Evolutionary conservation across 2,329 filamentous ascomycete species (phyloP).

Genomic region (Metarhizium album): DNA sequence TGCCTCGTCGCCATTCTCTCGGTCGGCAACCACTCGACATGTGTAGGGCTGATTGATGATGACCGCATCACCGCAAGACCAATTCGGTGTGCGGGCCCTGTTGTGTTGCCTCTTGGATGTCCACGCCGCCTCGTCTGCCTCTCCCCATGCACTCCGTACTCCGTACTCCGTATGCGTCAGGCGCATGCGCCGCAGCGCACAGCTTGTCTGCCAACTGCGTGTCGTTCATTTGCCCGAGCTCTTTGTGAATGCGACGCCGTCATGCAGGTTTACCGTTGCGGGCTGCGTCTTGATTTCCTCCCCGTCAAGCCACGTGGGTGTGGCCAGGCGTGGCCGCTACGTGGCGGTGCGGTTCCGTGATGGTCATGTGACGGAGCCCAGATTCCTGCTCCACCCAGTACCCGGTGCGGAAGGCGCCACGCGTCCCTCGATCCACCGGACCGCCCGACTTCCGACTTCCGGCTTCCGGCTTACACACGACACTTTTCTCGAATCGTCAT

Average conservation of each 20-base stretch:
- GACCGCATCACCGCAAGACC: too few species aligned
- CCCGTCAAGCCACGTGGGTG: not conserved
- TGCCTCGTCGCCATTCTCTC: not conserved
- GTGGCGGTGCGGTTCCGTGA: conserved; percentile 1
- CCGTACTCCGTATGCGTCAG: not conserved
- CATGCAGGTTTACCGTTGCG: not conserved
- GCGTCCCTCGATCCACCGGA: not conserved
- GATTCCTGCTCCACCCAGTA: not conserved
- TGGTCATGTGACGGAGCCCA: not conserved
- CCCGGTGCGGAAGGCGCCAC: not conserved
- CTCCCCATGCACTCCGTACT: not conserved
- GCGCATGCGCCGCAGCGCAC: not conserved
- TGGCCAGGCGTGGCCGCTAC: not conserved
- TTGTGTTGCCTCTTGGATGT: not conserved
- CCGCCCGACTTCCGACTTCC: not conserved
- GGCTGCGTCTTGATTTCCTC: not conserved
- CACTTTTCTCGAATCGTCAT: not conserved
- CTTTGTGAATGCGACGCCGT: too few species aligned
- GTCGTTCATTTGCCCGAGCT: not conserved
- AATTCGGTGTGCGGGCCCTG: not conserved
- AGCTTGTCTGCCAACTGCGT: not conserved
- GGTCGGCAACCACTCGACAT: not conserved
- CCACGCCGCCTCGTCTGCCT: not conserved
- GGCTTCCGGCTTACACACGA: not conserved
- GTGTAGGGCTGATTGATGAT: not conserved